phyloP scores from a whole-genome alignment of 768 basidiomycete genomes.

The Chlorophyllum brunneum region DNA sequence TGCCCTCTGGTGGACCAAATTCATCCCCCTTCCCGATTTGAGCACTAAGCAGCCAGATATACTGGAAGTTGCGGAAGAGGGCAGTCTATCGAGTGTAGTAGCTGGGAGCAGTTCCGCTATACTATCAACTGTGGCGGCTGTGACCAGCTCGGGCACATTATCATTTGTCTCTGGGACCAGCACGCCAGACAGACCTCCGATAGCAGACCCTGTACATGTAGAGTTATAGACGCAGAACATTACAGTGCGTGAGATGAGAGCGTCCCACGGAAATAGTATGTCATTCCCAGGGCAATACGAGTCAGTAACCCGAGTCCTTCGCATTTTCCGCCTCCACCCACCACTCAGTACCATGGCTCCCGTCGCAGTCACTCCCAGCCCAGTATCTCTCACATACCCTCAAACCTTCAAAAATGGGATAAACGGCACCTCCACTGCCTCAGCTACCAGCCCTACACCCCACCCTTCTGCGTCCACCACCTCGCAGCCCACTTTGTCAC shows the following conservation, averaged over 20 bases:
- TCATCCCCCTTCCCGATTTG: constrained; percentile 48
- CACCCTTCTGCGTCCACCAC: constrained; percentile 16
- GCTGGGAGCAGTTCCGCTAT: background rate
- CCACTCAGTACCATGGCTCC: constrained; percentile 25
- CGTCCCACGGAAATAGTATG: constrained; percentile 17
- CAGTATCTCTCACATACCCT: constrained; percentile 5
- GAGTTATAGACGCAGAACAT: background rate
- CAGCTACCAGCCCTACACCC: constrained; percentile 11
- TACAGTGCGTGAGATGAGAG: background rate
- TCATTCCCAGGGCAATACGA: constrained; percentile 9
- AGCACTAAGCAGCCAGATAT: constrained; percentile 28
- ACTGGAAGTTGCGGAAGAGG: constrained; percentile 32
- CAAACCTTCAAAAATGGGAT: constrained; percentile 9
- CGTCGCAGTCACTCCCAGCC: constrained; percentile 20
- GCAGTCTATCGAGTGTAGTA: constrained; percentile 6
- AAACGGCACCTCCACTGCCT: constrained; percentile 14
- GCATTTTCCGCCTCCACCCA: constrained; percentile 13
- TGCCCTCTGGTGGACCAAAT: constrained; percentile 86
- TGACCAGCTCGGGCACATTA: background rate
- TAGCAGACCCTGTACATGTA: background rate
- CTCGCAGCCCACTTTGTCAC: constrained; percentile 9
- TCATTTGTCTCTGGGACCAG: too few relatives aligned
- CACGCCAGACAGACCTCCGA: background rate
- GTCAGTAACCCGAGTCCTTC: constrained; percentile 11
- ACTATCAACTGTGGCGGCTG: background rate